A percentile compares a stretch with the other conserved stretches of the same genome.
Conservation (phyloP, 2,329 filamentous ascomycete genomes). For the Xylaria sp. region DNA sequence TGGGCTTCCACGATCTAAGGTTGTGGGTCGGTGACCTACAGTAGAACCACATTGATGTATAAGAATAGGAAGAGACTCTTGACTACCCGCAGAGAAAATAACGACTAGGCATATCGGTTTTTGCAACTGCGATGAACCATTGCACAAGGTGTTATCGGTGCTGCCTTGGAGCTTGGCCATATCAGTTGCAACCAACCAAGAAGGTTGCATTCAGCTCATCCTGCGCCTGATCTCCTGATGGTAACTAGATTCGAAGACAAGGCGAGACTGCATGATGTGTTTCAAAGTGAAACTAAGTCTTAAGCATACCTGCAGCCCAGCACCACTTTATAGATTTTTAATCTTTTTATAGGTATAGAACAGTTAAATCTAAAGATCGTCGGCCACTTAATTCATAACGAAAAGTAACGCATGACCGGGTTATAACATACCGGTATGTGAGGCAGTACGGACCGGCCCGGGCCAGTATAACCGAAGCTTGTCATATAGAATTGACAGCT, state of each 20-base stretch:
- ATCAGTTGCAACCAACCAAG: background rate
- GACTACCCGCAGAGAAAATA: background rate
- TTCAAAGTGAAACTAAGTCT: slow-evolving; percentile 8
- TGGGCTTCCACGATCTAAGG: background rate
- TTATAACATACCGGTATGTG: background rate
- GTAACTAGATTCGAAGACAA: background rate
- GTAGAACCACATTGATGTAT: background rate
- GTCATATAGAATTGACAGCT: background rate
- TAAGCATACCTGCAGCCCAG: background rate
- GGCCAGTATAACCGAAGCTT: background rate
- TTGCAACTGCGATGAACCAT: background rate
- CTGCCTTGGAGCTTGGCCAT: background rate
- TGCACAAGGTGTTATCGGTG: background rate
- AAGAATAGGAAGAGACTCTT: background rate
- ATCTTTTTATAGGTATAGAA: background rate
- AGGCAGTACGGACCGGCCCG: background rate
- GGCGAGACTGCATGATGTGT: background rate
- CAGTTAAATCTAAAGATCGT: background rate
- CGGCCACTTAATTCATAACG: background rate
- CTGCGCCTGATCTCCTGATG: background rate
- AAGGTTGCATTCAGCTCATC: background rate
- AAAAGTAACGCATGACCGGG: background rate
- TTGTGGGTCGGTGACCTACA: background rate
- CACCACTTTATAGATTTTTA: background rate
- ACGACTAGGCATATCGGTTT: background rate